These are phyloP conservation scores for Cyamopsis tetragonoloba DNA, from an alignment of 306 rosid species.

Conservation along the genomic window DNA sequence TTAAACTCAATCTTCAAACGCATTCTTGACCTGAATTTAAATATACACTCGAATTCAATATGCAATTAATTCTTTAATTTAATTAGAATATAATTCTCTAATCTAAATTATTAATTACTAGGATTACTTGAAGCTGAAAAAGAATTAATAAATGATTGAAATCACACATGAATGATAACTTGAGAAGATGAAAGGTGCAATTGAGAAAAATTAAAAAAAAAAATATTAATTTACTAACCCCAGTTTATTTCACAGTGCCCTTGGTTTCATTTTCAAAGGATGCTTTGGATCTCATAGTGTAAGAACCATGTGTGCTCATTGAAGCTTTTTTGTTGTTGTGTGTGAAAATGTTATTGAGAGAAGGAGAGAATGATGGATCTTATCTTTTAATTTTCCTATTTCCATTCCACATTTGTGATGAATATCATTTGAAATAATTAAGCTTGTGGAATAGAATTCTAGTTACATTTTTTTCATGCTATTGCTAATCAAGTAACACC, in stretches of 20 bases:
- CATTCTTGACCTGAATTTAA: no score
- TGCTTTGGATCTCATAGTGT: slow-evolving; percentile 36
- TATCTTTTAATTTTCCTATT: not conserved
- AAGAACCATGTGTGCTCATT: slow-evolving; percentile 29
- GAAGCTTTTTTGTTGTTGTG: slow-evolving; percentile 3
- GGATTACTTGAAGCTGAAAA: no score
- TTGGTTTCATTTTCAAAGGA: slow-evolving; percentile 24
- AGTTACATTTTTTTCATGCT: slow-evolving; percentile 17
- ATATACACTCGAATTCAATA: no score
- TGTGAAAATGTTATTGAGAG: not conserved
- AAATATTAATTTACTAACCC: slow-evolving; percentile 19
- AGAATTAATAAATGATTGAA: no score
- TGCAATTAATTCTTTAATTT: no score
- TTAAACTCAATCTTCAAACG: no score
- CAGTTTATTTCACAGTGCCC: slow-evolving; percentile 13
- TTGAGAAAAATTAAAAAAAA: no score
- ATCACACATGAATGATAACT: no score
- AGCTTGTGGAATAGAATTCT: slow-evolving; percentile 32
- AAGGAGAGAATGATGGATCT: not conserved
- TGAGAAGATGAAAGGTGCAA: no score
- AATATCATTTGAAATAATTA: slow-evolving; percentile 22
- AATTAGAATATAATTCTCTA: no score
- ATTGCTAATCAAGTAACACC: slow-evolving; percentile 10
- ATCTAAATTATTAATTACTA: no score
- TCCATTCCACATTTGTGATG: slow-evolving; percentile 6